Conservation (phyloP, 225 moss, liverwort and hornwort genomes). For the Bryum argenteum region DNA sequence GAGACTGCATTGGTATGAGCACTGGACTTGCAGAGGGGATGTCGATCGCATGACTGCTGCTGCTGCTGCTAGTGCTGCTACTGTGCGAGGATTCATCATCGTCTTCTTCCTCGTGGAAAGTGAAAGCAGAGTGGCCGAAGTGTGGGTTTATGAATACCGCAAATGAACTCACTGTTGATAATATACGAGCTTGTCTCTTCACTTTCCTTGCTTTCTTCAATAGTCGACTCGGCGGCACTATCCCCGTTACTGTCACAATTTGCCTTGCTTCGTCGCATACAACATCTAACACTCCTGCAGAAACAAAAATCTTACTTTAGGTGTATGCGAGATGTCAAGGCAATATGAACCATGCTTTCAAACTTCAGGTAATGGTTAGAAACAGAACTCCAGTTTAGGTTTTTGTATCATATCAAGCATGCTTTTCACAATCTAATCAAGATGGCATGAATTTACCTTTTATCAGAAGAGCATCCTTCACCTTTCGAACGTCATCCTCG, state of each 20-base stretch:
- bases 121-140: slow-evolving; percentile 30
- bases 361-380: no score
- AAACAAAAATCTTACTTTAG: neutral
- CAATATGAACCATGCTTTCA: no score
- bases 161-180: slow-evolving; percentile 44
- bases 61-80: no score
- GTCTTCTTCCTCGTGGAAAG: slow-evolving; percentile 3
- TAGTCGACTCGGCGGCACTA: slow-evolving; percentile 41
- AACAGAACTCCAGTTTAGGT: no score
- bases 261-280: slow-evolving; percentile 42
- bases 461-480: slow-evolving; percentile 44
- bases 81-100: neutral
- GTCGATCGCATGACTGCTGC: slow-evolving; percentile 30
- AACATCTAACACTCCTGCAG: slow-evolving; percentile 42
- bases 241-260: slow-evolving; percentile 43
- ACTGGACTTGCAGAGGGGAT: slow-evolving; percentile 31
- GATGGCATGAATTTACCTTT: slow-evolving; percentile 27
- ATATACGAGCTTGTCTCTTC: slow-evolving; percentile 38
- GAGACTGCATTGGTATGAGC: neutral
- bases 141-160: slow-evolving; percentile 36
- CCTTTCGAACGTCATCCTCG: slow-evolving; percentile 45
- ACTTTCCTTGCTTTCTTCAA: slow-evolving; percentile 48
- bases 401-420: no score
- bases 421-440: no score
- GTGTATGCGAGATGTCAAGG: neutral